Percentiles rank a stretch among this genome's conserved stretches.
Conservation (phyloP, 129 eudicot species). For the Sambucus nigra region DNA sequence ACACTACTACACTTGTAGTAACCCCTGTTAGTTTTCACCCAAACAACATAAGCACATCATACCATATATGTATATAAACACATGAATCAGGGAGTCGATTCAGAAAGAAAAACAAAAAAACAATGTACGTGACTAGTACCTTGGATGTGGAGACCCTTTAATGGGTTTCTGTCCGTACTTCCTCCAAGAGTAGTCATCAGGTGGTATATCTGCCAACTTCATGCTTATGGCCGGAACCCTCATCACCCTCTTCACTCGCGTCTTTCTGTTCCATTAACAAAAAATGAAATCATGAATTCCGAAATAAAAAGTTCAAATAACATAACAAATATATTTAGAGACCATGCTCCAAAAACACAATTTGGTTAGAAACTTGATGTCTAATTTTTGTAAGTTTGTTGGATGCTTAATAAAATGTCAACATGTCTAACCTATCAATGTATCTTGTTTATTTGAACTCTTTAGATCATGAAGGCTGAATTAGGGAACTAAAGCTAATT, state of each 20-base stretch:
- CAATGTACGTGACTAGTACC: too few relatives aligned
- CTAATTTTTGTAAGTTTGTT: too few relatives aligned
- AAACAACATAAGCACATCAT: not conserved
- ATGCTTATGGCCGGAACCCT: constrained; percentile 86
- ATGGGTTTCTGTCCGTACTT: constrained; percentile 95
- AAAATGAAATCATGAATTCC: too few relatives aligned
- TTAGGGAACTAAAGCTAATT: too few relatives aligned
- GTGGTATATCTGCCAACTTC: constrained; percentile 91
- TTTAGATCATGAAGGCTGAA: too few relatives aligned
- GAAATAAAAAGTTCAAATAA: too few relatives aligned
- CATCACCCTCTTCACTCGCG: constrained; percentile 59
- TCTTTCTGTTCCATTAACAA: constrained; percentile 46
- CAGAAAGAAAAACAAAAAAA: too few relatives aligned
- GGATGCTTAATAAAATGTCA: too few relatives aligned
- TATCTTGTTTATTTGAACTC: too few relatives aligned
- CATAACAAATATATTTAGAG: too few relatives aligned
- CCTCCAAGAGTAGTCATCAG: constrained; percentile 96
- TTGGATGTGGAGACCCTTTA: constrained; percentile 97
- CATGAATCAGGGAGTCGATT: not conserved
- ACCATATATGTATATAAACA: not conserved
- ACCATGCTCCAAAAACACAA: too few relatives aligned
- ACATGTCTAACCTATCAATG: not conserved
- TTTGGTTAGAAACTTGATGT: too few relatives aligned
- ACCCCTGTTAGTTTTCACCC: constrained; percentile 36
- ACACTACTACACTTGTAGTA: constrained; percentile 95